phyloP scores from a whole-genome alignment of 2,329 filamentous ascomycete species.

The Colletotrichum echinochloae region DNA sequence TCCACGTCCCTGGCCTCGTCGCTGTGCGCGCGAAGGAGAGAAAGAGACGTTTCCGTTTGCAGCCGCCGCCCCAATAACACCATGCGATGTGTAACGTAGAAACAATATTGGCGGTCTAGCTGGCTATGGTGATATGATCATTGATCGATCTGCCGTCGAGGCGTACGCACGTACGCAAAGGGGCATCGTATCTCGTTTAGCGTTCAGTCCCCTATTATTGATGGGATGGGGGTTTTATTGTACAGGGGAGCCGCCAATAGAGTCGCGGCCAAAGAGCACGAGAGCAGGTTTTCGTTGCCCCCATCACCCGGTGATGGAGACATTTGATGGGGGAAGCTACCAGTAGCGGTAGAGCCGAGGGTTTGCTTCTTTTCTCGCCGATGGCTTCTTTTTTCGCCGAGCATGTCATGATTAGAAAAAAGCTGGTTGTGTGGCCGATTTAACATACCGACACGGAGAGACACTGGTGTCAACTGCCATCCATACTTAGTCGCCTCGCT shows the following conservation, averaged over 20 bases:
- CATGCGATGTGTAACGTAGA: background rate
- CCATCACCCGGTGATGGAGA: background rate
- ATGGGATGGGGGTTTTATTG: background rate
- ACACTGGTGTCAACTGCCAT: background rate
- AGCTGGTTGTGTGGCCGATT: background rate
- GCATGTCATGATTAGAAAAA: background rate
- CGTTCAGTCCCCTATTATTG: background rate
- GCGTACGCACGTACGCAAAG: background rate
- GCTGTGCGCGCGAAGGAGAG: background rate
- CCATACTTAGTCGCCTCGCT: background rate
- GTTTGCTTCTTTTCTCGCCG: background rate
- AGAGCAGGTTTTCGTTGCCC: background rate
- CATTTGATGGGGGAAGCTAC: background rate
- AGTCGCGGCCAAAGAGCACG: background rate
- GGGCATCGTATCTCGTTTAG: slow-evolving; percentile 19
- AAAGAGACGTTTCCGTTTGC: slow-evolving; percentile 14
- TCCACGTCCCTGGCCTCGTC: slow-evolving; percentile 16
- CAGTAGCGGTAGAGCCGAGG: background rate
- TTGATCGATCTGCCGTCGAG: slow-evolving; percentile 13
- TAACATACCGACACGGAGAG: background rate
- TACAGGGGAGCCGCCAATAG: slow-evolving; percentile 4
- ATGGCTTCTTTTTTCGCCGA: too few relatives aligned
- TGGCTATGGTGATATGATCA: background rate
- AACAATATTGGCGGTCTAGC: background rate
- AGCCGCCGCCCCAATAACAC: background rate